Base-by-base conservation (phyloP, 495 filamentous ascomycete species). In the Lindgomyces ingoldianus region DNA sequence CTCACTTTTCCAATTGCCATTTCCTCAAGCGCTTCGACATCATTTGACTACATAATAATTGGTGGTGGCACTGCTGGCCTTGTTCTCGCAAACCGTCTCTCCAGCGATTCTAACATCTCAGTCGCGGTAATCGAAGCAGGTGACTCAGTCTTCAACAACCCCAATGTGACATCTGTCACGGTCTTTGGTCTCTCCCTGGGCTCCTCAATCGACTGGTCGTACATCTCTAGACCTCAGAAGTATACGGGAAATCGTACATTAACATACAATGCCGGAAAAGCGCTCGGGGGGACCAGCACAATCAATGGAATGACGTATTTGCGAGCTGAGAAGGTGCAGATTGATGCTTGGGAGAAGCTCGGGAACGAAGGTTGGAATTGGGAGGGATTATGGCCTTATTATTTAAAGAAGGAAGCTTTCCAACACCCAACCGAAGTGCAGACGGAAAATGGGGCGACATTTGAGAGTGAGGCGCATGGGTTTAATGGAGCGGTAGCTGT, bases 271-370 rank as follows among this genome's bases (percentile, higher is more conserved):
- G 74, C 78, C 42, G 82, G 83, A 21, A 84, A 79, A 65, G 79
- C 80, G 0, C 71, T 85, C 0, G 81, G 79, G 19, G 84, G 84
- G 4, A 81, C 81, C 4, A 83, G 79, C 58, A 73, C 75, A 19
- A 81, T 84, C 57, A 84, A 84, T 67, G 81, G 81, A 22, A 80
- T 81, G 78, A 76, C 80, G 11, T 82, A 83, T 39, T 73, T 76
- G 30, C 70, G 73, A 24, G 74, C 73, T 0, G 72, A 76, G 56
- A 64, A 57, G 3, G 75, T 62, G 18, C 74, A 73, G 69, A 76
- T 77, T 64, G 42, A 67, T 47, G 42, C 49, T 18, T 67, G 64
- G 64, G 64, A 67, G 39, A 36, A 25, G 4, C 16, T 62, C 3
- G 64, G 57, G 3, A 67, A 62, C 27, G 21, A 27, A 6, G 58